A percentile compares a stretch with the other conserved stretches of the same genome.
Evolutionary conservation across 768 basidiomycete species (phyloP).

Genomic region (Phlebiopsis flavidoalba): DNA sequence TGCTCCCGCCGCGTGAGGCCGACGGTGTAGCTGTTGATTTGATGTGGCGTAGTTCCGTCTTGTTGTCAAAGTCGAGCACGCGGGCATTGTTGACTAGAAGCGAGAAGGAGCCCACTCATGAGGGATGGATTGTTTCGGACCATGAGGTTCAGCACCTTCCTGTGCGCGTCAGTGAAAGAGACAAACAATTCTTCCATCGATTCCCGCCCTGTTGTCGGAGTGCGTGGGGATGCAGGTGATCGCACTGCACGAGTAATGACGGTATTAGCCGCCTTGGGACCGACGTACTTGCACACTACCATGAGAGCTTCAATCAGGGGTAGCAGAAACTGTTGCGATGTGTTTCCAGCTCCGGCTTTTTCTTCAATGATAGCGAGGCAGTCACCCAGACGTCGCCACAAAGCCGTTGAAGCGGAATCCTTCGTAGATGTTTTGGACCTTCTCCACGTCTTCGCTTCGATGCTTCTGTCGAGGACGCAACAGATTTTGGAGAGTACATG

Average conservation of each 20-base stretch:
- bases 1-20: slow-evolving; percentile 77
- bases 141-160: slow-evolving; percentile 94
- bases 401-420: slow-evolving; percentile 83
- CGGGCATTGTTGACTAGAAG: slow-evolving; percentile 93
- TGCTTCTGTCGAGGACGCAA: slow-evolving; percentile 29
- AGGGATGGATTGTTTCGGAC: slow-evolving; percentile 97
- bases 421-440: slow-evolving; percentile 85
- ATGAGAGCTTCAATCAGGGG: slow-evolving; percentile 95
- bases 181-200: slow-evolving; percentile 90
- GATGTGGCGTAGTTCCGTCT: slow-evolving; percentile 97
- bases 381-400: slow-evolving; percentile 89
- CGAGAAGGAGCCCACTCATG: slow-evolving; percentile 97
- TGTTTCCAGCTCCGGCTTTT: slow-evolving; percentile 74
- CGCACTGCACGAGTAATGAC: slow-evolving; percentile 41
- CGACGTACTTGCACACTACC: slow-evolving; percentile 97
- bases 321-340: slow-evolving; percentile 79
- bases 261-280: slow-evolving; percentile 33
- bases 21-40: slow-evolving; percentile 84
- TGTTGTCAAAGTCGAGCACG: slow-evolving; percentile 99
- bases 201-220: slow-evolving; percentile 64
- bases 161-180: slow-evolving; percentile 87
- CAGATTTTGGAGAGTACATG: slow-evolving; percentile 72
- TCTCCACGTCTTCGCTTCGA: slow-evolving; percentile 60
- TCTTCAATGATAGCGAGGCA: slow-evolving; percentile 82
- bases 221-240: slow-evolving; percentile 61